Conservation (phyloP, 2,329 filamentous ascomycete genomes). For the Cladorrhinum sp. region DNA sequence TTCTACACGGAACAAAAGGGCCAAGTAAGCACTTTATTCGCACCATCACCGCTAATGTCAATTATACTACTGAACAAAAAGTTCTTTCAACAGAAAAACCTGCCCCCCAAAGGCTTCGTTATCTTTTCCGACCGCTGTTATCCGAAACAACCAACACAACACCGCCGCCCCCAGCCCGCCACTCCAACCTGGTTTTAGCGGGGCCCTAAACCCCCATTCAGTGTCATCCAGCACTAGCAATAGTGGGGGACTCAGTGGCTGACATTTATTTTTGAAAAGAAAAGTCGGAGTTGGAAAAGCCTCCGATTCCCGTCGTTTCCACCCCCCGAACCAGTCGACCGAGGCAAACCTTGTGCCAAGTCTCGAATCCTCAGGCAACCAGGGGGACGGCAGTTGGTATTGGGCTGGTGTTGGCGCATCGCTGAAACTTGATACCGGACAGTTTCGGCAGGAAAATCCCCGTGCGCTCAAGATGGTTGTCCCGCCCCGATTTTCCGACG, state of each 20-base stretch:
- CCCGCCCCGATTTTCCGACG: not conserved
- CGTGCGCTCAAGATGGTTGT: not conserved
- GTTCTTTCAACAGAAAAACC: no score
- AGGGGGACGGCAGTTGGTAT: not conserved
- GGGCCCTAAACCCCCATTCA: not conserved
- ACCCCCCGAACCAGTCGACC: not conserved
- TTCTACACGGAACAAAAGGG: not conserved
- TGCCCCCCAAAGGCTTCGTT: no score
- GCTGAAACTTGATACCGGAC: not conserved
- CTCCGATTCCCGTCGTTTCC: not conserved
- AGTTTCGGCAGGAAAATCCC: not conserved
- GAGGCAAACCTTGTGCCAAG: not conserved
- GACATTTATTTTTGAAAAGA: no score
- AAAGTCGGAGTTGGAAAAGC: not conserved
- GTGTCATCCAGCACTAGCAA: not conserved
- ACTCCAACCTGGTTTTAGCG: not conserved
- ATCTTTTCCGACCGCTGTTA: not conserved
- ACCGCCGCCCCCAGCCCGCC: not conserved
- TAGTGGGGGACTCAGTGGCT: no score
- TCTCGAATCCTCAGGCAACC: not conserved
- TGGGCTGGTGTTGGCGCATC: not conserved
- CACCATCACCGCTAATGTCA: no score
- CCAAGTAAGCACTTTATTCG: no score
- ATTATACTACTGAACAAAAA: not conserved
- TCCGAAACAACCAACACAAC: not conserved